Conservation (phyloP, 225 moss, liverwort and hornwort species). For the Climacium dendroides region DNA sequence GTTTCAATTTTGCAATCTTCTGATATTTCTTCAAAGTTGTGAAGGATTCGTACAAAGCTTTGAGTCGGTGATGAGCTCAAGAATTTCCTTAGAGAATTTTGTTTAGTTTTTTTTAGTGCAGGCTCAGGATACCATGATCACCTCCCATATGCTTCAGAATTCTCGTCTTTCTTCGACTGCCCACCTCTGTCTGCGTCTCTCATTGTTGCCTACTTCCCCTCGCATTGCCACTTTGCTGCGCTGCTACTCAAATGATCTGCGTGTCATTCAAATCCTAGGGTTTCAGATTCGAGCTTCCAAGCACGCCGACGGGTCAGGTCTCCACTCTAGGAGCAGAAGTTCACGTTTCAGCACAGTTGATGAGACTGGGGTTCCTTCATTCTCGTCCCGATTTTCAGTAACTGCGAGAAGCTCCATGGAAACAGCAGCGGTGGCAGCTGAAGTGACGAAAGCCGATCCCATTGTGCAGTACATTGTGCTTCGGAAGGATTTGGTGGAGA, state of each 20-base stretch:
- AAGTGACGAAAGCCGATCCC: slow-evolving; percentile 12
- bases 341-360: background rate
- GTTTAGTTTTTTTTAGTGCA: background rate
- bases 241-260: background rate
- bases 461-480: slow-evolving; percentile 81
- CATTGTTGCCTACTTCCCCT: background rate
- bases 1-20: background rate
- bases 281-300: background rate
- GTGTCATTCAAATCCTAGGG: background rate
- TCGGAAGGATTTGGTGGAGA: slow-evolving; percentile 72
- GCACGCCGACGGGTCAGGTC: background rate
- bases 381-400: background rate
- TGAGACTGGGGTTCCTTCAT: background rate
- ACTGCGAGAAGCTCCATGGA: slow-evolving; percentile 11
- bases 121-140: background rate
- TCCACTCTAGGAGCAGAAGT: background rate
- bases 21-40: background rate
- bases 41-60: background rate
- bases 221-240: background rate
- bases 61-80: background rate
- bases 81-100: background rate
- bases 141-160: slow-evolving; percentile 12
- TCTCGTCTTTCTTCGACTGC: background rate
- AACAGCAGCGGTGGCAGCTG: background rate
- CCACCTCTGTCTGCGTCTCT: background rate